phyloP scores from a whole-genome alignment of 305 asterid genomes.

The Andrographis paniculata region DNA sequence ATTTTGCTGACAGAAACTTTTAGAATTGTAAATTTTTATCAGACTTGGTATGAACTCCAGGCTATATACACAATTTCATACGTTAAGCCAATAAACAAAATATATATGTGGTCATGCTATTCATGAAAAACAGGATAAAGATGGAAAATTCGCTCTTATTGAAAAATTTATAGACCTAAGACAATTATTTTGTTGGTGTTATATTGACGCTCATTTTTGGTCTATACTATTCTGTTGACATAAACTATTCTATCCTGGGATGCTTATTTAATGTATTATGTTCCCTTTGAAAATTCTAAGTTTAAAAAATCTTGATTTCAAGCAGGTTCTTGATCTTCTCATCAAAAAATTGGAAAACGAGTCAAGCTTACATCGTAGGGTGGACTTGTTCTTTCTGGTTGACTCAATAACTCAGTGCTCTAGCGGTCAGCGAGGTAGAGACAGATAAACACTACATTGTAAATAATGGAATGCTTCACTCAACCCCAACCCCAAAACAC shows the following conservation, averaged over 20 bases:
- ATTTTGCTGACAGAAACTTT: too few species aligned
- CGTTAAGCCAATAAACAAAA: too few species aligned
- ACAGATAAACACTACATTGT: conserved; percentile 3
- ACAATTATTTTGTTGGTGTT: too few species aligned
- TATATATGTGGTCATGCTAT: too few species aligned
- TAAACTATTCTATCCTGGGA: neutral
- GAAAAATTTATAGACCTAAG: too few species aligned
- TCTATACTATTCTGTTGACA: too few species aligned
- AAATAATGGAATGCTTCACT: neutral
- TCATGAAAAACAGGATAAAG: too few species aligned
- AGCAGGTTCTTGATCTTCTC: conserved; percentile 89
- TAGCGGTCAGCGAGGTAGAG: conserved; percentile 72
- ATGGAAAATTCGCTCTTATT: too few species aligned
- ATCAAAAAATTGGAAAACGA: conserved; percentile 79
- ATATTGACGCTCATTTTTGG: too few species aligned
- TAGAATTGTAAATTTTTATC: too few species aligned
- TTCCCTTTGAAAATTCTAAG: conserved; percentile 8
- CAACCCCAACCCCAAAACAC: neutral
- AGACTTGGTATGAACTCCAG: too few species aligned
- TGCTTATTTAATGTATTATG: neutral
- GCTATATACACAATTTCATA: too few species aligned
- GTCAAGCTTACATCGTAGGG: conserved; percentile 68
- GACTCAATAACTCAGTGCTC: conserved; percentile 96
- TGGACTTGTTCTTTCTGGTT: conserved; percentile 83
- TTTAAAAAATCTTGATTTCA: conserved; percentile 7